Conservation (phyloP, 2,329 filamentous ascomycete genomes). For the Colletotrichum godetiae region DNA sequence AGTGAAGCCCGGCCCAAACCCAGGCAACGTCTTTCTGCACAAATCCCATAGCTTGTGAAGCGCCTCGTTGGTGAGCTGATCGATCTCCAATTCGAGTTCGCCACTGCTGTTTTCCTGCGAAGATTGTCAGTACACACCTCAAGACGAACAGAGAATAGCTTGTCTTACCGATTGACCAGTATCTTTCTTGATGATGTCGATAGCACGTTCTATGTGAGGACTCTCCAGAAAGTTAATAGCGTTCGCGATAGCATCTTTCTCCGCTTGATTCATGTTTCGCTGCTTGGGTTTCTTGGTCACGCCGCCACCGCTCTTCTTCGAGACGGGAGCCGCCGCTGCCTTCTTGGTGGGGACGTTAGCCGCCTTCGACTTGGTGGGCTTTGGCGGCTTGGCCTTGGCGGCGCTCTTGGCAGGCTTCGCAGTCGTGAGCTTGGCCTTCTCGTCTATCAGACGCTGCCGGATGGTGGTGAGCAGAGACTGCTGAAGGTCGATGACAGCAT, state of each 20-base stretch:
- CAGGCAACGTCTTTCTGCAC: conserved; percentile 55
- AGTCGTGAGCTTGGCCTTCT: conserved; percentile 72
- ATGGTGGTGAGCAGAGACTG: conserved; percentile 73
- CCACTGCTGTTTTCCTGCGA: conserved; percentile 67
- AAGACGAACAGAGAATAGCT: conserved; percentile 46
- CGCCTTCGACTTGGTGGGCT: conserved; percentile 63
- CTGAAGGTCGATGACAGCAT: conserved; percentile 65
- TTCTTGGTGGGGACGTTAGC: conserved; percentile 54
- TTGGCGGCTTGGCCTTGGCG: conserved; percentile 62
- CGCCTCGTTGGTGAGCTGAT: conserved; percentile 66
- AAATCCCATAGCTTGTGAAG: conserved; percentile 63
- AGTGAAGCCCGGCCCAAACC: conserved; percentile 50
- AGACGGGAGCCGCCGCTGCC: conserved; percentile 45
- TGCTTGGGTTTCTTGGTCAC: conserved; percentile 59
- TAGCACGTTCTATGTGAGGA: conserved; percentile 80
- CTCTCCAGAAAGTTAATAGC: conserved; percentile 86
- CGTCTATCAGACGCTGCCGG: conserved; percentile 78
- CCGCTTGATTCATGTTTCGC: conserved; percentile 76
- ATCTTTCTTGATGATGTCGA: conserved; percentile 90
- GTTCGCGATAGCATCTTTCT: conserved; percentile 92
- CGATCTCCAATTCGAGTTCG: conserved; percentile 70
- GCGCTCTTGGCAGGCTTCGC: conserved; percentile 68
- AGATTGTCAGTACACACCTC: conserved; percentile 15
- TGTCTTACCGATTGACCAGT: conserved; percentile 76
- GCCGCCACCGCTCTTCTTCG: conserved; percentile 57